Conservation (phyloP, 2,329 filamentous ascomycete species). For the Gremmenia infestans region DNA sequence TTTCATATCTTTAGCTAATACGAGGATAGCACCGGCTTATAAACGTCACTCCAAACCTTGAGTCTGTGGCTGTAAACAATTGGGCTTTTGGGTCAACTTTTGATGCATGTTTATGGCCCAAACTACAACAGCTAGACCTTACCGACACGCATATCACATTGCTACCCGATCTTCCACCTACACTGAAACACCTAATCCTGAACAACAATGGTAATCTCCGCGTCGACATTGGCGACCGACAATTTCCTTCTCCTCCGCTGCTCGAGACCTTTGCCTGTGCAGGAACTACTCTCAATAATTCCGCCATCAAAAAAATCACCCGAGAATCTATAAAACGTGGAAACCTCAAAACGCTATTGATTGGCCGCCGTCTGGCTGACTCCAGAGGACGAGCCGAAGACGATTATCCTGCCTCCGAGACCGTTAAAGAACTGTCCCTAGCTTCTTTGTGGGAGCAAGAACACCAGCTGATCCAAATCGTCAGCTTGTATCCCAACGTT, state of each 20-base stretch:
- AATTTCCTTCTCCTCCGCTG: constrained; percentile 15
- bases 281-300: constrained; percentile 11
- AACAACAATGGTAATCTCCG: constrained; percentile 13
- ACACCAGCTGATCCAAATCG: constrained; percentile 13
- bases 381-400: constrained; percentile 3
- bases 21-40: constrained; percentile 14
- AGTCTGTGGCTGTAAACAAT: constrained; percentile 12
- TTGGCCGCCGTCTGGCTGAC: constrained; percentile 17
- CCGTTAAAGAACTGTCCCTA: constrained; percentile 23
- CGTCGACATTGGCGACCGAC: not conserved
- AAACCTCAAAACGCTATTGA: constrained; percentile 22
- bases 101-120: constrained; percentile 15
- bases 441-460: constrained; percentile 14
- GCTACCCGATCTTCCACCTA: constrained; percentile 24
- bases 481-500: constrained; percentile 24
- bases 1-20: constrained; percentile 1
- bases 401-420: constrained; percentile 22
- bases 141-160: constrained; percentile 9
- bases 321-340: constrained; percentile 14
- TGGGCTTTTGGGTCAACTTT: constrained; percentile 10
- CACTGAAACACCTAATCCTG: constrained; percentile 24
- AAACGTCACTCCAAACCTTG: constrained; percentile 19
- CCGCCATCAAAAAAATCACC: constrained; percentile 13
- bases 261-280: constrained; percentile 26
- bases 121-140: constrained; percentile 24